Evolutionary conservation across 2,329 filamentous ascomycete species (phyloP), one percentile per base, ranked within the genome.

Genomic region (Phialocephala sp.): DNA sequence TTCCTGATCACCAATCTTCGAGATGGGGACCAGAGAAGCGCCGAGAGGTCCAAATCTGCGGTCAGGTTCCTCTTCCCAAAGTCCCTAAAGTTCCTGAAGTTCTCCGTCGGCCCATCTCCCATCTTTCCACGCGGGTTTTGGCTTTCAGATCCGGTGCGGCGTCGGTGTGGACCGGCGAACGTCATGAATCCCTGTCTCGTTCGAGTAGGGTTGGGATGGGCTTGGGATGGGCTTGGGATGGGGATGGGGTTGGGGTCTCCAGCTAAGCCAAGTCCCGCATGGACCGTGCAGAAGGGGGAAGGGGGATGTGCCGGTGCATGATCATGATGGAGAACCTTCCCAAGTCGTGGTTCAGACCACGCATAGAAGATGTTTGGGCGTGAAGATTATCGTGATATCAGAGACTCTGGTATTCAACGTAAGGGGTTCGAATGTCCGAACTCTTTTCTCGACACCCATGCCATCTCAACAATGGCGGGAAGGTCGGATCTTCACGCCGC

Each of bases 51-150:
- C 24, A n/a, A 32, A 3, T 54, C 12, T 47, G 4, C 37, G 2
- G 50, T 54, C 15, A 54, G 50, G 22, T 54, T 54, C 50, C 3
- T 32, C 27, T 32, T 54, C 35, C n/a, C n/a, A n/a, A n/a, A n/a
- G n/a, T n/a, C n/a, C n/a, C n/a, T n/a, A n/a, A n/a, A n/a, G 3
- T 54, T 54, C 35, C 50, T 54, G 18, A 54, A 12, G 6, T 54
- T 32, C 24, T 54, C 50, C 50, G 18, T 32, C 50, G 2, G 8
- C 20, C 20, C 22, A 4, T 27, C 47, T 22, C n/a, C n/a, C 37
- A 41, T 41, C 37, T 41, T 41, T 9, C n/a, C 43, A n/a, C 8
- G 14, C n/a, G n/a, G 8, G 2, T 20, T 52, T 2, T 12, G 8
- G 47, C 20, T 24, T 9, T 8, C 22, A 24, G 47, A 52, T 32